Percentiles rank a stretch among this genome's conserved stretches.
These are phyloP conservation scores for Aurifilum marmelostoma DNA, from an alignment of 2,329 filamentous ascomycete genomes.

Conservation along the genomic window DNA sequence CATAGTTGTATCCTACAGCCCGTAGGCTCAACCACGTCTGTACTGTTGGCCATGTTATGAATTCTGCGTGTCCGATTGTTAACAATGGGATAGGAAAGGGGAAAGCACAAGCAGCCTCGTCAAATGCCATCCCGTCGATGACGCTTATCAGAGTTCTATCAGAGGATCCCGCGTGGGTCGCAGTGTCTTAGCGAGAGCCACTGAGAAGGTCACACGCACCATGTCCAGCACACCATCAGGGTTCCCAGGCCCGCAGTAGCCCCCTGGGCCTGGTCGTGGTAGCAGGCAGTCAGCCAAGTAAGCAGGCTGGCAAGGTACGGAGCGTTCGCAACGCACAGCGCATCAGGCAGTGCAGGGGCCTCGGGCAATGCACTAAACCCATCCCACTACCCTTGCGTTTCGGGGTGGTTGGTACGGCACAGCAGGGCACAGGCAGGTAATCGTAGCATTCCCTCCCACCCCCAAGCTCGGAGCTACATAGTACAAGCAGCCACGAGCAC, in stretches of 20 bases:
- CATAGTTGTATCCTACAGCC: no score
- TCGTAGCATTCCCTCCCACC: neutral
- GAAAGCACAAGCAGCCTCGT: neutral
- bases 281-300: constrained; percentile 7
- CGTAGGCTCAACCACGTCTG: no score
- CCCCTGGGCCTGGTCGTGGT: constrained; percentile 5
- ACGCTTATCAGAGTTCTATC: constrained; percentile 21
- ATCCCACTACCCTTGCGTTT: constrained; percentile 9
- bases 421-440: neutral
- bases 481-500: neutral
- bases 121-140: constrained; percentile 12
- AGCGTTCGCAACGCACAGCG: neutral
- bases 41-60: neutral
- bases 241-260: constrained; percentile 1
- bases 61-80: neutral
- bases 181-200: constrained; percentile 13
- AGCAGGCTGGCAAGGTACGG: neutral
- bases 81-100: neutral
- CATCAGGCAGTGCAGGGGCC: constrained; percentile 9
- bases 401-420: neutral
- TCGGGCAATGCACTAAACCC: constrained; percentile 5
- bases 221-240: constrained; percentile 9
- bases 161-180: constrained; percentile 26
- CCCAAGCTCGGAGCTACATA: constrained; percentile 5
- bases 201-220: constrained; percentile 25